Base-by-base conservation (phyloP, 352 stramenopile genomes). In the Elongisporangium prolatum region DNA sequence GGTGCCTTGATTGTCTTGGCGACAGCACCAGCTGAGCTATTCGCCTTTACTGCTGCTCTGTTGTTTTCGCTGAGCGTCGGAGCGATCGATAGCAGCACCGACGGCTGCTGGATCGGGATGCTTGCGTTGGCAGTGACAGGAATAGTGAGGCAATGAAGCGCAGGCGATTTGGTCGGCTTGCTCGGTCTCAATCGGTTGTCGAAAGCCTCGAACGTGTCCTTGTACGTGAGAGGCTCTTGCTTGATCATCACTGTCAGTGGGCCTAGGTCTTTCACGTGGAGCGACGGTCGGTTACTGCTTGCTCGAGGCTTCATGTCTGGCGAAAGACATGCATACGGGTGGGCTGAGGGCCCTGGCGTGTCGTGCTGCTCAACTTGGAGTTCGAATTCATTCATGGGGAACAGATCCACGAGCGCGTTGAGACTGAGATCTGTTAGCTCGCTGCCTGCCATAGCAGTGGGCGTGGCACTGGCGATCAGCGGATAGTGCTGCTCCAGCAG, bases 371-470 rank as follows among this genome's bases (percentile, higher is more conserved):
- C 74, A 6, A 57, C 59, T 10, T 71, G 34, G 5, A 11, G 10
- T 44, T 44, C 34, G 34, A 44, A 44, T 4, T 44, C 65, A 13
- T 72, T 56, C 11, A 57, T 25, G 6, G 65, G 64, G 59, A 89
- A 86, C 9, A 74, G 63, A 37, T 86, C 76, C 4, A 68, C 71
- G 20, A 89, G 57, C 21, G 60, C 73, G 48, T 66, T 65, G 54
- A 84, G 53, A 34, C 61, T 76, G 40, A 84, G 67, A n/a, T 86
- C 72, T 2, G 65, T 40, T 18, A 70, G 71, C 52, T 75, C 70
- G 24, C 74, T 53, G 9, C 52, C 50, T 9, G 50, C 4, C n/a
- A 52, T 51, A 13, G 21, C n/a, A 0, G 37, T n/a, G 25, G 53
- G 22, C 21, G n/a, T 13, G 0, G 25, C 37, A 16, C 28, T 44